Evolutionary conservation across 2,329 filamentous ascomycete species (phyloP).

Genomic region (Cyphellophora europaea): DNA sequence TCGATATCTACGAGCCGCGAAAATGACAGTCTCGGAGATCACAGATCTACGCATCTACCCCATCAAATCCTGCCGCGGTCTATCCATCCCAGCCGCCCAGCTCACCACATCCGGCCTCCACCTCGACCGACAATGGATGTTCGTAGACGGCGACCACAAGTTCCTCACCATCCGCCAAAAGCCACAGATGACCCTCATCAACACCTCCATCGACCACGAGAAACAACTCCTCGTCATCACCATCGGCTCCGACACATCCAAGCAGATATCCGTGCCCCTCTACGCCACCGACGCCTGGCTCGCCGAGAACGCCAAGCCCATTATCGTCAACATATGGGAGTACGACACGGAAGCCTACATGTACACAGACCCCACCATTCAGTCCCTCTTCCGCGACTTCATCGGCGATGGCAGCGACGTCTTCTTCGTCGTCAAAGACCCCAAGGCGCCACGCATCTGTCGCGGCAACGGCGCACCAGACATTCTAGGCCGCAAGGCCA

Average conservation of each 20-base stretch:
- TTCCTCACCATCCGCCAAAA: constrained; percentile 56
- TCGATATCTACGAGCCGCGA: no score
- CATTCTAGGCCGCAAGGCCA: constrained; percentile 44
- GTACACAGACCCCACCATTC: constrained; percentile 41
- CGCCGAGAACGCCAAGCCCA: constrained; percentile 38
- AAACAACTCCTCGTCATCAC: constrained; percentile 40
- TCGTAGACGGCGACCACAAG: constrained; percentile 44
- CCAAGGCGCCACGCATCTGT: constrained; percentile 42
- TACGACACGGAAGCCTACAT: constrained; percentile 47
- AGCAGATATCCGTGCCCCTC: constrained; percentile 43
- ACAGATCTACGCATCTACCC: constrained; percentile 48
- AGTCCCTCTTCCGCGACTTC: constrained; percentile 45
- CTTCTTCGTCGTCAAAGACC: constrained; percentile 53
- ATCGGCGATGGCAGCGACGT: constrained; percentile 35
- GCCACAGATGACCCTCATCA: constrained; percentile 54
- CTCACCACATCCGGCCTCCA: constrained; percentile 50
- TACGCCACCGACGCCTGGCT: constrained; percentile 48
- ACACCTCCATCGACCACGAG: constrained; percentile 39
- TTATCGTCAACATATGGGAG: constrained; percentile 49
- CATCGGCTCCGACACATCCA: constrained; percentile 12
- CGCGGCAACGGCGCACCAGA: constrained; percentile 46
- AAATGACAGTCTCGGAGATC: constrained; percentile 14
- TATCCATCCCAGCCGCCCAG: constrained; percentile 42
- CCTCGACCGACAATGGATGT: constrained; percentile 59
- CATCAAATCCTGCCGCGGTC: constrained; percentile 57